Percentiles rank a stretch among this genome's conserved stretches.
Conservation (phyloP, 2,329 filamentous ascomycete genomes). For the Hypoxylon sp. region DNA sequence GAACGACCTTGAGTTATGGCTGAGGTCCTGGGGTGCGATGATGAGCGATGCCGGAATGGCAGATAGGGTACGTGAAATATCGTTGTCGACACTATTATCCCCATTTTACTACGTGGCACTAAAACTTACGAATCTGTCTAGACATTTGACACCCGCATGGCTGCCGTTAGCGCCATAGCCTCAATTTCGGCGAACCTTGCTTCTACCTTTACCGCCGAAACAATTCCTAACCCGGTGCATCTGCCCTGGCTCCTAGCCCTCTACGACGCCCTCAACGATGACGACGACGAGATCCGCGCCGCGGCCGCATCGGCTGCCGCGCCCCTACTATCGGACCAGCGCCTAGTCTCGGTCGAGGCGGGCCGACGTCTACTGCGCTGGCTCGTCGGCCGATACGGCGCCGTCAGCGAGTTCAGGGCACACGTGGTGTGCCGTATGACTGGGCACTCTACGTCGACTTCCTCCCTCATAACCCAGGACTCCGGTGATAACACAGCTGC, state of each 20-base stretch:
- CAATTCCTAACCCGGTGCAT: conserved; percentile 52
- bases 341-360: conserved; percentile 62
- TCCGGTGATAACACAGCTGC: neutral
- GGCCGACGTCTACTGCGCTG: conserved; percentile 59
- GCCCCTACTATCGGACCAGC: conserved; percentile 58
- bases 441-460: conserved; percentile 48
- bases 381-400: conserved; percentile 56
- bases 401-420: conserved; percentile 54
- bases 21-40: conserved; percentile 62
- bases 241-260: conserved; percentile 73
- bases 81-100: neutral
- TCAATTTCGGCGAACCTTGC: conserved; percentile 60
- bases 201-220: conserved; percentile 43
- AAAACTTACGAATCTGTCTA: conserved; percentile 47
- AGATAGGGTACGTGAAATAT: conserved; percentile 58
- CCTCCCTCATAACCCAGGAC: conserved; percentile 6
- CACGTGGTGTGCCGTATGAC: conserved; percentile 60
- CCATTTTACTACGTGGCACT: neutral
- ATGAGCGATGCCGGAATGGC: conserved; percentile 62
- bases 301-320: conserved; percentile 66
- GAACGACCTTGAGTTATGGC: conserved; percentile 39
- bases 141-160: conserved; percentile 74
- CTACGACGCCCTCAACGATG: conserved; percentile 85
- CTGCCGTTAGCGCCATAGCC: conserved; percentile 67
- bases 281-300: conserved; percentile 89